Evolutionary conservation across 1,139 yeast genomes (phyloP).

Genomic region (Tardiomyces blankii): DNA sequence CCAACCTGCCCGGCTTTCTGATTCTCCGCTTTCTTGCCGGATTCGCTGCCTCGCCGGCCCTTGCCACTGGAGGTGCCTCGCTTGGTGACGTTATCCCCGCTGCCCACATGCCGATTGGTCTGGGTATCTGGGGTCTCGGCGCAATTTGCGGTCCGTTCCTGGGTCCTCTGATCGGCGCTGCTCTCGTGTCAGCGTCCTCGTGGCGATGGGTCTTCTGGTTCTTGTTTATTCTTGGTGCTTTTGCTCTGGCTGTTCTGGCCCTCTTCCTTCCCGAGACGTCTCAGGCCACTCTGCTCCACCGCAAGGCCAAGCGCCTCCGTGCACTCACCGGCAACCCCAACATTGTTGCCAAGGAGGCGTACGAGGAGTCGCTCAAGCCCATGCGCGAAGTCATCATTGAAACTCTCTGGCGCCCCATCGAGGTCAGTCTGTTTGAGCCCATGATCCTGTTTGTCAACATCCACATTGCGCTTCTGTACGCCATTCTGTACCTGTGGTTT

Average conservation of each 20-base stretch:
- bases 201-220: conserved; percentile 37
- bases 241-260: conserved; percentile 25
- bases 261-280: conserved; percentile 43
- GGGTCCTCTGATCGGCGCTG: conserved; percentile 64
- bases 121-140: conserved; percentile 36
- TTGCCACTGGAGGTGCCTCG: conserved; percentile 82
- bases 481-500: conserved; percentile 45
- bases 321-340: conserved; percentile 34
- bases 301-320: conserved; percentile 39
- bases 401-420: conserved; percentile 39
- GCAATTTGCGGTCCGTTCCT: conserved; percentile 51
- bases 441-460: conserved; percentile 27
- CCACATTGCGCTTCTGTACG: conserved; percentile 44
- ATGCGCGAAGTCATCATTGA: conserved; percentile 19
- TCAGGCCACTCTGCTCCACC: conserved; percentile 33
- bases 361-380: conserved; percentile 1
- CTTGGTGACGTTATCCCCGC: conserved; percentile 45
- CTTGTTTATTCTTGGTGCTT: conserved; percentile 32
- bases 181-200: conserved; percentile 20
- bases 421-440: conserved; percentile 27
- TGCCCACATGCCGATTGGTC: conserved; percentile 2
- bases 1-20: conserved; percentile 37
- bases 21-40: conserved; percentile 76
- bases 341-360: conserved; percentile 14
- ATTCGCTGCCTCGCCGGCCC: conserved; percentile 69